Percentiles rank a stretch among this genome's conserved stretches.
Evolutionary conservation across 2,329 filamentous ascomycete genomes (phyloP).

Genomic region (Blastomyces silverae): DNA sequence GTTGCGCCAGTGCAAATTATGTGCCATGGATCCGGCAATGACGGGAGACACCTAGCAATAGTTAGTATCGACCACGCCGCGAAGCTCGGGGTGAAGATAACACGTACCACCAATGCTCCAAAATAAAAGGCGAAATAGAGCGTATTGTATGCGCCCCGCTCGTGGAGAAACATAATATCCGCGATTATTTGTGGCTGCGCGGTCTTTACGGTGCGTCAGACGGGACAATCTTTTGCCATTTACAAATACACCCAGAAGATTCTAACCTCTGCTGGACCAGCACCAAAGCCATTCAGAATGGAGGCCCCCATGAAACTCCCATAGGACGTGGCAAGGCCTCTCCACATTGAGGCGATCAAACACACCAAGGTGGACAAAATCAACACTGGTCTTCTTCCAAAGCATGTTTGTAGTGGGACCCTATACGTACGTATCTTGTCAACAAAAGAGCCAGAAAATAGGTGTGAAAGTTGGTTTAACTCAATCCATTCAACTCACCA

Average conservation of each 20-base stretch:
- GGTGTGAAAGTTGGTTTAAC: too few species aligned
- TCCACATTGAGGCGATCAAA: slow-evolving; percentile 51
- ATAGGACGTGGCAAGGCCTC: slow-evolving; percentile 53
- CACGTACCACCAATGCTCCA: slow-evolving; percentile 52
- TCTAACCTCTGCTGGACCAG: slow-evolving; percentile 51
- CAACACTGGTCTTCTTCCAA: slow-evolving; percentile 50
- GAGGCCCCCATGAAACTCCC: slow-evolving; percentile 58
- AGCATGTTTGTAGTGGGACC: slow-evolving; percentile 51
- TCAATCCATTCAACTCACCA: slow-evolving; percentile 38
- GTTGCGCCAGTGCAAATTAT: slow-evolving; percentile 52
- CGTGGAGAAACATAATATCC: slow-evolving; percentile 59
- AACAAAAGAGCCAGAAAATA: neutral
- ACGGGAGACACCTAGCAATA: slow-evolving; percentile 46
- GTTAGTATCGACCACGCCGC: neutral
- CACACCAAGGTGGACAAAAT: slow-evolving; percentile 50
- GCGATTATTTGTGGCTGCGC: slow-evolving; percentile 58
- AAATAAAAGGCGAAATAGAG: slow-evolving; percentile 58
- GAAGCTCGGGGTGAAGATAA: slow-evolving; percentile 21
- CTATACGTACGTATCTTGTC: slow-evolving; percentile 27
- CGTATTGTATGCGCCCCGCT: slow-evolving; percentile 57
- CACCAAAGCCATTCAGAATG: slow-evolving; percentile 56
- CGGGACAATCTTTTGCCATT: neutral
- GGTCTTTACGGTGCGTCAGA: slow-evolving; percentile 33
- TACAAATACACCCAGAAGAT: neutral
- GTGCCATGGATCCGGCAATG: slow-evolving; percentile 55